Percentiles rank a stretch among this genome's conserved stretches.
Conservation (phyloP, 2,329 filamentous ascomycete genomes). For the Colletotrichum sp. region DNA sequence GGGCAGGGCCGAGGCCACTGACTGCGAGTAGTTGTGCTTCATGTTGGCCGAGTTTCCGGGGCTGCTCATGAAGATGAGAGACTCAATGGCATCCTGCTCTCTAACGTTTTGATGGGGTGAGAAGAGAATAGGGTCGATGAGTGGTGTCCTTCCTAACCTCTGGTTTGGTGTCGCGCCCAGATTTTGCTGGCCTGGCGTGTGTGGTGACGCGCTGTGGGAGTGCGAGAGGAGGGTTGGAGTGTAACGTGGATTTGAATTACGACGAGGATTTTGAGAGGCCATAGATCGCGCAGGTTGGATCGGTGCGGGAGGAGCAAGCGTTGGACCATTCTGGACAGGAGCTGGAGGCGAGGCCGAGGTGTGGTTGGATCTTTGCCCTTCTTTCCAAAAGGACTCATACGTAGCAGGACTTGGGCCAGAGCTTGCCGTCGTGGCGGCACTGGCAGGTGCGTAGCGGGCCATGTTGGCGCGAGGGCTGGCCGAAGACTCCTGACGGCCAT, state of each 20-base stretch:
- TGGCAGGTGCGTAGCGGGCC: not conserved
- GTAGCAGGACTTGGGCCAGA: conserved; percentile 22
- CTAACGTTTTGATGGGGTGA: conserved; percentile 73
- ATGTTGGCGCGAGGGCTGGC: conserved; percentile 52
- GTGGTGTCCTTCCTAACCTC: conserved; percentile 38
- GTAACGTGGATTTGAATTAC: conserved; percentile 55
- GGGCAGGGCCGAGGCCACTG: conserved; percentile 32
- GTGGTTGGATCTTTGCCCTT: conserved; percentile 23
- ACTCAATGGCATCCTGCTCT: conserved; percentile 83
- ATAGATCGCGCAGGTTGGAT: conserved; percentile 53
- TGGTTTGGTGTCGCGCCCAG: conserved; percentile 32
- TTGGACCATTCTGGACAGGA: conserved; percentile 37
- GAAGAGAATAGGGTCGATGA: conserved; percentile 61
- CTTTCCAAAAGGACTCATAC: conserved; percentile 52
- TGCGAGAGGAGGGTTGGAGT: conserved; percentile 56
- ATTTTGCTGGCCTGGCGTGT: conserved; percentile 20
- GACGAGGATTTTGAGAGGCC: conserved; percentile 46
- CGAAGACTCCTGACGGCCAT: conserved; percentile 55
- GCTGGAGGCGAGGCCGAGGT: conserved; percentile 41
- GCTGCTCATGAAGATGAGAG: conserved; percentile 81
- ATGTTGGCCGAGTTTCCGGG: conserved; percentile 73
- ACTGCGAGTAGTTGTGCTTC: conserved; percentile 58
- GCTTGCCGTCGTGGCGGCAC: conserved; percentile 29
- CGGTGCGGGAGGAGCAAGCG: conserved; percentile 58
- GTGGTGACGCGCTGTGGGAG: conserved; percentile 52